Evolutionary conservation across 257 asterid genomes (phyloP).

Genomic region (Capsicum pubescens): DNA sequence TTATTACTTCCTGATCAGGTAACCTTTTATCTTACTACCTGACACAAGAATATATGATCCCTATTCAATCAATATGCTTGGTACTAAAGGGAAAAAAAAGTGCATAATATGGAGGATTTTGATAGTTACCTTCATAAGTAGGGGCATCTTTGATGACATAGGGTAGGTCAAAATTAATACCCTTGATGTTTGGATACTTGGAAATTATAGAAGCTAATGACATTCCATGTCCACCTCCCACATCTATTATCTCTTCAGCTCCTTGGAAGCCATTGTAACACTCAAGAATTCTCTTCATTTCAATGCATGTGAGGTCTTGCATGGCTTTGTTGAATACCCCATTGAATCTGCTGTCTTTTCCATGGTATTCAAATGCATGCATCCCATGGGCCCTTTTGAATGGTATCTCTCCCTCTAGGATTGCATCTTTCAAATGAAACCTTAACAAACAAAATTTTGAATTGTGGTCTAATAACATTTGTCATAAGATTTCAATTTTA

Average conservation of each 20-base stretch:
- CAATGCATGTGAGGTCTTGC: constrained; percentile 13
- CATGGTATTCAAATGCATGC: constrained; percentile 32
- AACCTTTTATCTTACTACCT: no score
- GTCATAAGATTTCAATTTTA: no score
- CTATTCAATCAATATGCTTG: background rate
- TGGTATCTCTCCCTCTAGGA: constrained; percentile 34
- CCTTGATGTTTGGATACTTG: constrained; percentile 31
- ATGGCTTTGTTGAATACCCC: constrained; percentile 34
- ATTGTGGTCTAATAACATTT: no score
- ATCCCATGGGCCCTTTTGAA: constrained; percentile 29
- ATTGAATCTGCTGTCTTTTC: constrained; percentile 32
- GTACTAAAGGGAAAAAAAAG: background rate
- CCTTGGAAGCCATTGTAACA: constrained; percentile 38
- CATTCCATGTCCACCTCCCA: constrained; percentile 40
- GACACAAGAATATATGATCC: background rate
- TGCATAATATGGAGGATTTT: background rate
- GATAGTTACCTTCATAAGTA: constrained; percentile 18
- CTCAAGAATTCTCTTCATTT: constrained; percentile 32
- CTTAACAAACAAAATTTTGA: background rate
- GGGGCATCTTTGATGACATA: constrained; percentile 26
- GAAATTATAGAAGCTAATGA: constrained; percentile 21
- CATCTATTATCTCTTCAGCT: constrained; percentile 36
- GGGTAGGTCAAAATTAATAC: constrained; percentile 29
- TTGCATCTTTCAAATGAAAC: constrained; percentile 26
- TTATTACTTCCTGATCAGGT: no score